Conservation (phyloP, 2,329 filamentous ascomycete species). For the Colletotrichum costaricense region DNA sequence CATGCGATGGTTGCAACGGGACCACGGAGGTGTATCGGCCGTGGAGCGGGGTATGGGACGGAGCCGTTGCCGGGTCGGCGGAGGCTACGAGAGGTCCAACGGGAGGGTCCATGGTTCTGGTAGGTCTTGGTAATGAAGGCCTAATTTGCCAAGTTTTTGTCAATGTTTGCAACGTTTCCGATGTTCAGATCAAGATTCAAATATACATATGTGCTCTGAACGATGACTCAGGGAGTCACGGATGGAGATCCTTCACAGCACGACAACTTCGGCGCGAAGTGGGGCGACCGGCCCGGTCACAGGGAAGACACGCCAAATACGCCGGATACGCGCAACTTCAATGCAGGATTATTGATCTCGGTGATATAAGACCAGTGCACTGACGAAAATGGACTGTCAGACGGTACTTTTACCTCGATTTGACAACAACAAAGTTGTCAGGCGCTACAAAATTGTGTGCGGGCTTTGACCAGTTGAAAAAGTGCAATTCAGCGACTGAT, state of each 20-base stretch:
- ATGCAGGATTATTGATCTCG: no score
- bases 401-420: no score
- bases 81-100: slow-evolving; percentile 37
- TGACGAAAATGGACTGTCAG: no score
- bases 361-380: no score
- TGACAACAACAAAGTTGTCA: no score
- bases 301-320: background rate
- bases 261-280: background rate
- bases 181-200: background rate
- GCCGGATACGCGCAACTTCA: background rate
- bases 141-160: no score
- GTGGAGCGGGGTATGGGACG: slow-evolving; percentile 39
- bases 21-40: slow-evolving; percentile 47
- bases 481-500: no score
- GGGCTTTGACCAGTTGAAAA: no score
- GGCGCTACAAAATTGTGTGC: no score
- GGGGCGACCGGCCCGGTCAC: slow-evolving; percentile 12
- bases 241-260: background rate
- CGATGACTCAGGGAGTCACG: background rate
- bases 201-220: background rate
- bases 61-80: slow-evolving; percentile 33
- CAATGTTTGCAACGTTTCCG: background rate
- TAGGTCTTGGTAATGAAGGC: background rate
- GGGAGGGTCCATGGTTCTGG: background rate
- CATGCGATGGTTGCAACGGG: slow-evolving; percentile 42